These are phyloP conservation scores for Ramichloridium luteum DNA, from an alignment of 2,329 filamentous ascomycete genomes.

Conservation along the genomic window DNA sequence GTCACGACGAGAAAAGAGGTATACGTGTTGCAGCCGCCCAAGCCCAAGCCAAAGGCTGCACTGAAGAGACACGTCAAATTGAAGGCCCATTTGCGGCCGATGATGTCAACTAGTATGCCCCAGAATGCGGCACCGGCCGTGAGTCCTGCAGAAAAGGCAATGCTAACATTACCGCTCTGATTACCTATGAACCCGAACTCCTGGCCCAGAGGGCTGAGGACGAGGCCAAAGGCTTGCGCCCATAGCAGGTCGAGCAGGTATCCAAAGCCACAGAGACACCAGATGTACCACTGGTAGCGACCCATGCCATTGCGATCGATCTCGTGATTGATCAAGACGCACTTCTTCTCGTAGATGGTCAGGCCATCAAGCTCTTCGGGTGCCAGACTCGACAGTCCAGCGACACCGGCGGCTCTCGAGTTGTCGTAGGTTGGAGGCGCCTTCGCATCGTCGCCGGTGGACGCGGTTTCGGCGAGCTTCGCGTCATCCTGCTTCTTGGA, in stretches of 20 bases:
- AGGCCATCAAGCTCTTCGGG: constrained; percentile 18
- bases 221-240: constrained; percentile 46
- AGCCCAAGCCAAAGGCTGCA: constrained; percentile 41
- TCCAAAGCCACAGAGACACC: constrained; percentile 42
- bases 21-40: constrained; percentile 40
- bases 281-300: constrained; percentile 39
- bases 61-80: constrained; percentile 46
- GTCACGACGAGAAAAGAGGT: constrained; percentile 41
- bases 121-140: constrained; percentile 45
- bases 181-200: constrained; percentile 40
- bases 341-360: constrained; percentile 33
- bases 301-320: constrained; percentile 43
- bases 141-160: constrained; percentile 42
- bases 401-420: too few species aligned
- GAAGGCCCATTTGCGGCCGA: constrained; percentile 44
- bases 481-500: too few species aligned
- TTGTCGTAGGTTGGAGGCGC: too few species aligned
- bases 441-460: too few species aligned
- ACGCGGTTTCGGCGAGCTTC: too few species aligned
- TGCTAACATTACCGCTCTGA: constrained; percentile 36
- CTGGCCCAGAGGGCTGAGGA: constrained; percentile 42
- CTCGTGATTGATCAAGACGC: constrained; percentile 34
- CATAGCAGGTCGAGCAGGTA: constrained; percentile 46
- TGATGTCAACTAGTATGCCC: constrained; percentile 44
- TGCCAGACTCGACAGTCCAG: too few species aligned